These are phyloP conservation scores for Casuarina equisetifolia DNA, from an alignment of 306 rosid species.

Conservation along the genomic window DNA sequence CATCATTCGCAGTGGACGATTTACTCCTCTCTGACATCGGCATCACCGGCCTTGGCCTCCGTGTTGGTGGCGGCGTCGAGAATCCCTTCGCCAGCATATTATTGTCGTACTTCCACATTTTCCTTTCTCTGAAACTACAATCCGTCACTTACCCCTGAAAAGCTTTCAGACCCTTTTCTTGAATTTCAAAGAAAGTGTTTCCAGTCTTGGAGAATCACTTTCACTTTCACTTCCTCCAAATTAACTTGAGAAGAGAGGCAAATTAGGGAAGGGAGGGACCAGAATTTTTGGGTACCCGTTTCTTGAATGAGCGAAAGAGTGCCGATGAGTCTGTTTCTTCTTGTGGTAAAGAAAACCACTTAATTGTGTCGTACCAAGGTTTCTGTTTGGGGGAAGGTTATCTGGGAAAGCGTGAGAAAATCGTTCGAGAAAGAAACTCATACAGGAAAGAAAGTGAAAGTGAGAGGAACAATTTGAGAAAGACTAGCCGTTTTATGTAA, in stretches of 20 bases:
- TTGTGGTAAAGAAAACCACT: conserved; percentile 17
- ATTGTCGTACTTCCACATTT: conserved; percentile 50
- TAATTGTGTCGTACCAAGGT: neutral
- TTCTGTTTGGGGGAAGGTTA: conserved; percentile 14
- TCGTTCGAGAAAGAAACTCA: conserved; percentile 16
- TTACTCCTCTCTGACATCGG: conserved; percentile 60
- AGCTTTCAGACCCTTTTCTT: conserved; percentile 25
- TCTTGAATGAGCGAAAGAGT: conserved; percentile 20
- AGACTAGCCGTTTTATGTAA: conserved; percentile 75
- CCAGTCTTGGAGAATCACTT: neutral
- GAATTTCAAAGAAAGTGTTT: conserved; percentile 21
- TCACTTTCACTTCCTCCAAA: neutral
- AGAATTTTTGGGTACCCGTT: conserved; percentile 24
- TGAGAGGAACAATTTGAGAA: conserved; percentile 4
- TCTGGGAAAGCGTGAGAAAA: conserved; percentile 21
- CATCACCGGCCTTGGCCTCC: conserved; percentile 38
- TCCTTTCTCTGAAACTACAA: conserved; percentile 2
- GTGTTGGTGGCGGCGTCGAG: conserved; percentile 53
- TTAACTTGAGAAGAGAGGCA: neutral
- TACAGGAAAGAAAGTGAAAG: conserved; percentile 29
- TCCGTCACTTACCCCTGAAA: conserved; percentile 33
- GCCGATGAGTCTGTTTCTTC: conserved; percentile 27
- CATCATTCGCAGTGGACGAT: conserved; percentile 39
- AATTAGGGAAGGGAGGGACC: neutral
- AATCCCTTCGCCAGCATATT: conserved; percentile 46